Percentiles rank a stretch among this genome's conserved stretches.
phyloP scores from a whole-genome alignment of 257 asterid genomes.

The Petunia secreta region DNA sequence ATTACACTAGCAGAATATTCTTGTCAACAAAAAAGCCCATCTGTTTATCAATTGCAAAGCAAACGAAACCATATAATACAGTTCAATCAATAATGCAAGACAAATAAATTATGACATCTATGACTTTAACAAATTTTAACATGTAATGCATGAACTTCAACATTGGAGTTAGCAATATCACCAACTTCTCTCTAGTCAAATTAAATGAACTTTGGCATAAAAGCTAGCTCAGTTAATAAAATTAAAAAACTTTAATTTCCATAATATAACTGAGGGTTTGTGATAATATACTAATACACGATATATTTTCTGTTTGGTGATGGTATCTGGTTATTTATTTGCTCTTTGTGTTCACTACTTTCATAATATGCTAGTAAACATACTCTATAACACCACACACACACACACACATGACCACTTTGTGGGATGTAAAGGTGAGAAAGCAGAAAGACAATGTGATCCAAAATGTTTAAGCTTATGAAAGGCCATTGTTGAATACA shows the following conservation, averaged over 20 bases:
- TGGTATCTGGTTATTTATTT: slow-evolving; percentile 3
- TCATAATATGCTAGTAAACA: not conserved
- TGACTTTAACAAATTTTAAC: not conserved
- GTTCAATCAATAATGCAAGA: not conserved
- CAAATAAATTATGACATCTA: not conserved
- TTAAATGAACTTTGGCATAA: slow-evolving; percentile 11
- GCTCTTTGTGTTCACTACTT: not conserved
- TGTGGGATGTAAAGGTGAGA: not conserved
- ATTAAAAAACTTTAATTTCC: not conserved
- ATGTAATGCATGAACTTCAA: not conserved
- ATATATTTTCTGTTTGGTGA: not conserved
- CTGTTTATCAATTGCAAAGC: not conserved
- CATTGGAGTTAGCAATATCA: not conserved
- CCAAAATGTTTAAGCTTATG: not conserved
- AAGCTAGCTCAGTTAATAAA: not conserved
- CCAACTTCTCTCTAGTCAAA: not conserved
- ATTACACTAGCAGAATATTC: not conserved
- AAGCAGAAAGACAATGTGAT: not conserved
- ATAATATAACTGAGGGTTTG: not conserved
- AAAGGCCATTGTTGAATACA: not conserved
- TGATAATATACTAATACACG: not conserved
- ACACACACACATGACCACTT: not conserved
- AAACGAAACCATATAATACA: not conserved
- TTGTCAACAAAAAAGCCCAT: not conserved
- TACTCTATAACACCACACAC: not conserved